Evolutionary conservation across 306 rosid genomes (phyloP), one percentile per base, ranked within the genome.

Genomic region (Sechiopsis laciniata): DNA sequence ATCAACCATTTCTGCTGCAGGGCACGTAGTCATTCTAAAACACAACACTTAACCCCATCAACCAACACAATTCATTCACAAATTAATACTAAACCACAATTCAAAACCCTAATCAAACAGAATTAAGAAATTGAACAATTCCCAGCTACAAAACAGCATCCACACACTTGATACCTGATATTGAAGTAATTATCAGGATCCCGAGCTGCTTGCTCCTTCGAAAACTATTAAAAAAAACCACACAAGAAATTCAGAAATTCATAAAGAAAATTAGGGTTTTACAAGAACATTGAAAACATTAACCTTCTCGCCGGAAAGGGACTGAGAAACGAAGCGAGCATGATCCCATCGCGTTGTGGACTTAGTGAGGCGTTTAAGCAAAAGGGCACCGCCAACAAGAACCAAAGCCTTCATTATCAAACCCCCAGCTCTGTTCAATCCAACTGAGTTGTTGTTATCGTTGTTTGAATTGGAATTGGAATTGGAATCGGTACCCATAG

Each of bases 301-400:
- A 55, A 85, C 96, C 90, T 89, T 95, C 84, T 95, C 88, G 77
- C 97, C 99, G 50, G 91, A 68, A 80, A 95, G 95, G 11, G 99
- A 88, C 8, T 87, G 86, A 16, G 96, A 40, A 29, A 91, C 96
- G 45, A 87, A 70, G 65, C 90, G 86, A 42, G 99, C 86, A 82
- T 95, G 99, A 87, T 95, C 99, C 97, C 99, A 87, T 51, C 99
- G 97, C 8, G 99, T 91, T 67, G 99, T 95, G 80, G 99, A 87
- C 86, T 91, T 95, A n/a, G 92, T 88, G 26, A 95, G 91, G 12
- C 94, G 91, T 58, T 91, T 95, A 5, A 95, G 86, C 79, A 95
- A 82, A 42, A 95, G 84, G 20, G 93, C 97, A 13, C 99, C 97
- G 19, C 99, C 99, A 9, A 95, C 71, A 35, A 95, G 83, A 10